Base-by-base conservation (phyloP, 2,329 filamentous ascomycete genomes). In the Fusarium nodosum region DNA sequence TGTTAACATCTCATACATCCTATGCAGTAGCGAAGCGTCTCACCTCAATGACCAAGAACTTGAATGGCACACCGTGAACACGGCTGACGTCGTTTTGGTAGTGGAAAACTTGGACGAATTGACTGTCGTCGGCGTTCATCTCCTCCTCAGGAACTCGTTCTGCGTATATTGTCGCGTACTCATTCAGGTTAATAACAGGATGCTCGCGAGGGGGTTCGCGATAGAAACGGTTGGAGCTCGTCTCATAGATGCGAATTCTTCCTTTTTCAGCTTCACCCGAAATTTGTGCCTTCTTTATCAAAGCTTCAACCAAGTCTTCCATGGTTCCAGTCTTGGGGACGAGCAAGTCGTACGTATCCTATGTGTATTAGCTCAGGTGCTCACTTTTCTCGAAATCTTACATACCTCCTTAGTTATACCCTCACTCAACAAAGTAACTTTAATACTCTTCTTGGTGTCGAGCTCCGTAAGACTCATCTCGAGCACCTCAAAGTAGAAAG, bases 391-490 rank as follows among this genome's bases (percentile, higher is more conserved):
- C n/a, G 20, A 45, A 39, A 12, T 22, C 24, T 18, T 12, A 77
- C 86, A 79, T 80, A 93, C 92, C 82, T 97, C 94, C 83, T 97
- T 98, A 13, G 89, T 89, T 67, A 98, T 91, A 44, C 96, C 96
- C 68, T 99, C 96, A 41, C 91, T 92, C 46, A 99, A 83, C 89
- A 92, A 95, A 2, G 86, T 92, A 48, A 99, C 82, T 78, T 93
- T 95, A 68, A 98, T 83, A 60, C 84, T 88, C 83, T 97, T 97
- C 83, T 97, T 96, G 59, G 93, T 96, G 76, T 99, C 96, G 44
- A 97, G 85, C 79, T 99, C 97, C 26, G 93, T 92, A 47, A 99
- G 82, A 74, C 93, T 97, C 84, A 97, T 97, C 68, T 99, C 96
- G 41, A 99, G 83, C 30, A 98, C 88, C 78, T 99, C 96, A 76